Base-by-base conservation (phyloP, 2,329 filamentous ascomycete species). In the Stagonosporopsis rhizophila region DNA sequence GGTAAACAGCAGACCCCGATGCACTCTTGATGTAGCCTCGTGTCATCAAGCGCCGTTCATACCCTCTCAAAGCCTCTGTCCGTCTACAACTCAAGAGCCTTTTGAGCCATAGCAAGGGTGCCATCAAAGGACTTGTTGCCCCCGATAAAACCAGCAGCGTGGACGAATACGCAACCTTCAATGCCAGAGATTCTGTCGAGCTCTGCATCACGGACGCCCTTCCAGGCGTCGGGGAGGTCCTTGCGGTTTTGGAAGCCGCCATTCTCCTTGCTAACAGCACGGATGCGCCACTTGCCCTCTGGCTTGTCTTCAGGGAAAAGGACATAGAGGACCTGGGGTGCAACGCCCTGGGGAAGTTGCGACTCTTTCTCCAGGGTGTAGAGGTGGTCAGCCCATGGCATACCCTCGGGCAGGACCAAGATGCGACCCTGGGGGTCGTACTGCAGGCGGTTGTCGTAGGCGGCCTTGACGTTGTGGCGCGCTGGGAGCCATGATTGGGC, bases 351-450 rank as follows among this genome's bases (percentile, higher is more conserved):
- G 52, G 75, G 79, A 19, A 77, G 70, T 8, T 72, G 75, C 8
- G 72, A 75, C 45, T 80, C 77, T 70, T 88, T 83, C 66, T 99
- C 95, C 25, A 98, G 85, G 17, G 85, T 87, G 80, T 96, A 98
- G 17, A 99, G 83, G 76, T 99, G 95, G 71, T 98, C 94, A 76
- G 96, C 95, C 95, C 95, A 98, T 2, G 94, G 94, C 58, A 94
- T 90, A 56, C 89, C 87, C 73, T 90, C 87, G 53, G 77, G 75
- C 12, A 99, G 84, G 23, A 97, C 88, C 69, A 98, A 82, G 58
- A 98, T 86, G 60, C 91, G 87, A 53, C 93, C 93, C 62, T 88
- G 80, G 9, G 87, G 71, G 73, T 96, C 90, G 71, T 87, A 85
- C 64, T 89, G 81, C 25, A 78, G 73, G 52, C 94, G 87, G 61